Percentiles rank a stretch among this genome's conserved stretches.
Evolutionary conservation across 495 filamentous ascomycete genomes (phyloP).

Genomic region (Thermochaetoides thermophila): DNA sequence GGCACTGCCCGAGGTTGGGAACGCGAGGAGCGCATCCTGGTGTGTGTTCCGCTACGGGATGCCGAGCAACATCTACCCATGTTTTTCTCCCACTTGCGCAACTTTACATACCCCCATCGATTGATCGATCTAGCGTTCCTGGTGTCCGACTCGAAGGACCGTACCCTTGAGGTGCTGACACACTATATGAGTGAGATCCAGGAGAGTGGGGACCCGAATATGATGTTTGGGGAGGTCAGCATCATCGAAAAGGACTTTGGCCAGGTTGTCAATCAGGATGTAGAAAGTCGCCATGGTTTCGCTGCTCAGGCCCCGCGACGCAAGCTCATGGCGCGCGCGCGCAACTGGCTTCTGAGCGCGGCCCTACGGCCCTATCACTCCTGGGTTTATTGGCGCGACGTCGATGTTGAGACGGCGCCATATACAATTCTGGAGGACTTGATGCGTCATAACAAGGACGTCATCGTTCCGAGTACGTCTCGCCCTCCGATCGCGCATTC

Average conservation of each 20-base stretch:
- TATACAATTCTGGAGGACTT: constrained; percentile 93
- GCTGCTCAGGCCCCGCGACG: constrained; percentile 86
- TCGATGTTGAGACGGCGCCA: constrained; percentile 93
- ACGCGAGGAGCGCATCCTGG: constrained; percentile 80
- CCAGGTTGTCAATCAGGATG: constrained; percentile 93
- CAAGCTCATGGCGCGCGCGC: constrained; percentile 94
- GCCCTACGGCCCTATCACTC: constrained; percentile 89
- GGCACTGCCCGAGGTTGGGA: constrained; percentile 89
- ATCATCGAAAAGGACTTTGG: constrained; percentile 99
- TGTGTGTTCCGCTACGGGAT: constrained; percentile 90
- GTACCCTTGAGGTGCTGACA: constrained; percentile 62
- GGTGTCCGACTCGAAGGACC: constrained; percentile 93
- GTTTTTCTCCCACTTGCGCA: constrained; percentile 94
- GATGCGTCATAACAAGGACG: constrained; percentile 98
- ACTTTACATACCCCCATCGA: constrained; percentile 95
- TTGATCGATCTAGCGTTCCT: constrained; percentile 93
- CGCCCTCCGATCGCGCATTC: too few species aligned
- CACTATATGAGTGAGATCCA: constrained; percentile 69
- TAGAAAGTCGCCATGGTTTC: constrained; percentile 95
- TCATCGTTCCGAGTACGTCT: constrained; percentile 94
- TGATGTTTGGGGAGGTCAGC: constrained; percentile 89
- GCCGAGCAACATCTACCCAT: constrained; percentile 86
- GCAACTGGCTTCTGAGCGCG: constrained; percentile 94
- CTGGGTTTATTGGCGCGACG: constrained; percentile 99
- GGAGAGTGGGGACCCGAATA: constrained; percentile 54